Evolutionary conservation across 108 stramenopile species (phyloP).

Genomic region (Skeletonema marinoi): DNA sequence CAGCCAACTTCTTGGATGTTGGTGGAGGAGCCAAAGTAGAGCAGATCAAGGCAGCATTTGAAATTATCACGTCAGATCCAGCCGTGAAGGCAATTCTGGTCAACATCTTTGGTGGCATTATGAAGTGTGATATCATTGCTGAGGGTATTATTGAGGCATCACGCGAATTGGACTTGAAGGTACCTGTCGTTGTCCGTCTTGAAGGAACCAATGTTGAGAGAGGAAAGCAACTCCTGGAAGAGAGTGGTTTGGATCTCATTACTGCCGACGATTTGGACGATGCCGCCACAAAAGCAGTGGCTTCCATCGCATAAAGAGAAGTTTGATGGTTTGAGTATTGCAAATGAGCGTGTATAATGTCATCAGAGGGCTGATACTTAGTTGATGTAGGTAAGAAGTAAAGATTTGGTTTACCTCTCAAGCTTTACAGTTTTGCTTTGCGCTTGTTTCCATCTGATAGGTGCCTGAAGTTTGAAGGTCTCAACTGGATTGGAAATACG

Average conservation of each 20-base stretch:
- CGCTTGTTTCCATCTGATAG: neutral
- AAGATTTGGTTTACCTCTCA: neutral
- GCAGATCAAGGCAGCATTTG: slow-evolving; percentile 82
- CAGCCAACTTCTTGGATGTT: slow-evolving; percentile 98
- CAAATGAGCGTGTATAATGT: neutral
- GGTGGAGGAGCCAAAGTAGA: slow-evolving; percentile 83
- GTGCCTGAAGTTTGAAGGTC: no score
- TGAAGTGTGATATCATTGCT: slow-evolving; percentile 96
- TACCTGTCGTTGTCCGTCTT: slow-evolving; percentile 90
- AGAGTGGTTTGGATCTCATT: slow-evolving; percentile 60
- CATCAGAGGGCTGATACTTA: neutral
- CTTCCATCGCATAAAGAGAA: slow-evolving; percentile 9
- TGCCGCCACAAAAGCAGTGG: slow-evolving; percentile 91
- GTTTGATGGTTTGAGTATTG: neutral
- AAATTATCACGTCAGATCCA: slow-evolving; percentile 72
- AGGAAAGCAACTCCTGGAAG: slow-evolving; percentile 86
- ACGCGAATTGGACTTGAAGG: slow-evolving; percentile 79
- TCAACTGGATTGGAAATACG: neutral
- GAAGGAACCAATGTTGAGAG: slow-evolving; percentile 93
- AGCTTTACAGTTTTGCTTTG: neutral
- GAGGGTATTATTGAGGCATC: slow-evolving; percentile 88
- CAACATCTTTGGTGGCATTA: slow-evolving; percentile 98
- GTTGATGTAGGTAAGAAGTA: neutral
- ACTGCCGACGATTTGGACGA: slow-evolving; percentile 90
- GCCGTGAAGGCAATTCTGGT: slow-evolving; percentile 89